Evolutionary conservation across 2,329 filamentous ascomycete species (phyloP), one percentile per base, ranked within the genome.

Genomic region (Aspergillus sp.): DNA sequence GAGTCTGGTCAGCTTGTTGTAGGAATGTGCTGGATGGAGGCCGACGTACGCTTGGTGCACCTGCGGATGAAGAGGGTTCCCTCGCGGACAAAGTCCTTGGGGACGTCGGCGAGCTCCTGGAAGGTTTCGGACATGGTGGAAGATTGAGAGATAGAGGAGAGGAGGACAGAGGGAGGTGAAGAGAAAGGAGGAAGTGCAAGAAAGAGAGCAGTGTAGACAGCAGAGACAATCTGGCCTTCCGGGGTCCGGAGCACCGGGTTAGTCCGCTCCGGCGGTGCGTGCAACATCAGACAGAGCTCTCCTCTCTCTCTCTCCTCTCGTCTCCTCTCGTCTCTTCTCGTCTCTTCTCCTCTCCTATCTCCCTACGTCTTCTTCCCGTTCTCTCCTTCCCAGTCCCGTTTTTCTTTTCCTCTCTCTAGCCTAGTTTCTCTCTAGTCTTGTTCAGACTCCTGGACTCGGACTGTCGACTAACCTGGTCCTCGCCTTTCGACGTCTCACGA

Each of bases 91-190:
- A 73, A 73, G 43, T 72, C 68, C 52, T 65, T 62, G 26, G 69
- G 69, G 53, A 73, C 66, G 48, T 78, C 73, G 44, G 72, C 68
- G 42, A 78, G 60, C 44, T 78, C 74, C 55, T 76, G 73, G 48
- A 76, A 54, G 46, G 74, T 69, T 41, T 77, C 73, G 41, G 70
- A 71, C 67, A 71, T 68, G 22, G 12, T 35, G 17, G 13, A 25
- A 19, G 15, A 13, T 17, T 6, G 20, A 11, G 10, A 8, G 22
- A 25, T 10, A 10, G n/a, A 30, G 16, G 5, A 8, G 25, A 19
- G 15, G 16, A 20, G 8, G n/a, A 15, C 24, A 19, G 15, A 17
- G 15, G 15, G 5, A 14, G 13, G 13, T 24, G 22, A 22, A 27
- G n/a, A 24, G 28, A 27, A 8, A 29, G 14, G 26, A 13, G 3